Base-by-base conservation (phyloP, 257 asterid genomes). In the Solanum neorickii region DNA sequence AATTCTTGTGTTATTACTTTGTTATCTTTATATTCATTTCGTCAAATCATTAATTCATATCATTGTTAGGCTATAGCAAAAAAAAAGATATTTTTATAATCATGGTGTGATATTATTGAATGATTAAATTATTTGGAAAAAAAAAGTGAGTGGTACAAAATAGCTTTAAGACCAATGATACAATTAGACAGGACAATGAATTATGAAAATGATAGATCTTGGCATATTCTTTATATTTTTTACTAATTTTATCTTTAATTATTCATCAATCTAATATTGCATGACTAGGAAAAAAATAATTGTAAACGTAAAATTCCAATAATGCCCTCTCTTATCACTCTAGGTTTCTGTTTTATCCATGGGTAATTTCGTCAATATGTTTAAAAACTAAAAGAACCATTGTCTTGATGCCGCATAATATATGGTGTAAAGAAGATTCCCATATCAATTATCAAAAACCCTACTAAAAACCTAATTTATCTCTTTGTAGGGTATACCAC, bases 341-440 rank as follows among this genome's bases (percentile, higher is more conserved):
- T 89, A 88, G 23, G 39, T 46, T 66, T 66, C 87, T 12, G 59
- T 39, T 65, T 56, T 80, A 46, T 47, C 25, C 78, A 52, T 89
- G 88, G 91, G 87, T 69, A 88, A 60, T 75, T 82, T 59, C 47
- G 85, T 90, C 91, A 87, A 88, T 41, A n/a, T 16, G 8, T 21
- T 9, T 2, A 27, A 60, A 86, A 62, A 35, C 66, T 39, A 87
- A 89, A 87, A 87, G 7, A 35, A 87, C 91, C 97, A 89, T 37
- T 87, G 91, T 86, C 96, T 46, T 82, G 91, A 89, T 95, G 98
- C 98, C 96, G 98, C 98, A 94, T 95, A 92, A 92, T 90, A 93
- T 95, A 92, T 89, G 74, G 11, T 66, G 91, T 56, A 91, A 29
- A 69, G 23, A 87, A 74, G 27, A 59, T 78, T 37, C 23, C 35